Evolutionary conservation across 208 protist genomes (phyloP).

Genomic region (Acanthamoeba healyi): DNA sequence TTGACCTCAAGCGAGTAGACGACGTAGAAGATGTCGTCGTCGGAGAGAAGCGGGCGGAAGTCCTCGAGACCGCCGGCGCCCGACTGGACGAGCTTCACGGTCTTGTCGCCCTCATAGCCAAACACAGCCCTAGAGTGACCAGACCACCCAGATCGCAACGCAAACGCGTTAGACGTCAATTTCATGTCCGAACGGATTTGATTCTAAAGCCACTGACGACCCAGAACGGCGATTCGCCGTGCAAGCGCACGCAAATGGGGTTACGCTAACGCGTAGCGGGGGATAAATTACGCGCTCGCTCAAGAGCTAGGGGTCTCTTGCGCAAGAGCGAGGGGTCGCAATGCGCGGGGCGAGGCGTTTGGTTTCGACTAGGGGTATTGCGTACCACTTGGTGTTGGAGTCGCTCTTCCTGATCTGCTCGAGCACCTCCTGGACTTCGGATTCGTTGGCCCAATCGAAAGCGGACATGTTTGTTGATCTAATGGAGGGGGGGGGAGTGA

Average conservation of each 20-base stretch:
- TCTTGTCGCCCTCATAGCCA: slow-evolving; percentile 66
- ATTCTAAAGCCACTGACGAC: no score
- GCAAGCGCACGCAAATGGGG: no score
- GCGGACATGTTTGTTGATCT: slow-evolving; percentile 13
- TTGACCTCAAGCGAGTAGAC: slow-evolving; percentile 11
- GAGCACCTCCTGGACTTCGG: slow-evolving; percentile 42
- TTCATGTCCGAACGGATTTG: no score
- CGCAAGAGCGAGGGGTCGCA: no score
- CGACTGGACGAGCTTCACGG: slow-evolving; percentile 17
- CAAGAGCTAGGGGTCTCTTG: no score
- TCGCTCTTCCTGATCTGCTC: slow-evolving; percentile 24
- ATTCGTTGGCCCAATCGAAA: slow-evolving; percentile 61
- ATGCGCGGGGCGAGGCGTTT: no score
- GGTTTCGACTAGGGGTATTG: background rate
- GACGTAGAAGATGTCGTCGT: slow-evolving; percentile 47
- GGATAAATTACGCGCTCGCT: no score
- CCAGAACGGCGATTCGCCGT: no score
- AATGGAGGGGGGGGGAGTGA: no score
- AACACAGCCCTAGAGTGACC: background rate
- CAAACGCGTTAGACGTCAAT: no score
- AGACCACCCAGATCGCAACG: background rate
- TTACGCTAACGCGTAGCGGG: no score
- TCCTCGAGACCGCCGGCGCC: slow-evolving; percentile 15
- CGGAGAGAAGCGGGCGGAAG: background rate
- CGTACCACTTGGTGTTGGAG: slow-evolving; percentile 30